phyloP scores from a whole-genome alignment of 306 rosid genomes.

The Fagus crenata region DNA sequence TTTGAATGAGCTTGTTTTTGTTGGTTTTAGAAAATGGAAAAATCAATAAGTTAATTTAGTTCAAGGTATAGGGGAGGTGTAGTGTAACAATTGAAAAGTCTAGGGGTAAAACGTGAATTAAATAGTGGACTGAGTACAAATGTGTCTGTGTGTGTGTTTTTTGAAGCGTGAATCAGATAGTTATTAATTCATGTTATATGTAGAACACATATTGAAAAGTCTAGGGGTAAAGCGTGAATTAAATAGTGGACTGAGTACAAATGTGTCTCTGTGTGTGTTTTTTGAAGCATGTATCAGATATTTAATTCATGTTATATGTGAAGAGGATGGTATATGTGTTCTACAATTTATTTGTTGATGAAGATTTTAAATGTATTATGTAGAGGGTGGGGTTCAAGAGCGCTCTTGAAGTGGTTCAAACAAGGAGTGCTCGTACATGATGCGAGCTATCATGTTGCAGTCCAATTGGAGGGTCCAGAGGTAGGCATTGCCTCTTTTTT shows the following conservation, averaged over 20 bases:
- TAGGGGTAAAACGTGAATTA: not conserved
- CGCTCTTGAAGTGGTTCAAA: conserved; percentile 67
- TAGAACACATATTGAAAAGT: too few relatives aligned
- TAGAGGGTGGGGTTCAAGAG: conserved; percentile 83
- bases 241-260: too few relatives aligned
- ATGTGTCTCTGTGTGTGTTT: not conserved
- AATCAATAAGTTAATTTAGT: too few relatives aligned
- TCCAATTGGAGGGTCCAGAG: conserved; percentile 90
- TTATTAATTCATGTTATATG: too few relatives aligned
- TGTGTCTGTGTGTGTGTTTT: not conserved
- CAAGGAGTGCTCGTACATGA: conserved; percentile 69
- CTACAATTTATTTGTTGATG: not conserved
- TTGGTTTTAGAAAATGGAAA: too few relatives aligned
- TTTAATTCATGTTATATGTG: not conserved
- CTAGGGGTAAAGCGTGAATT: too few relatives aligned
- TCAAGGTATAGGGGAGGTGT: too few relatives aligned
- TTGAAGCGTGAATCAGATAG: too few relatives aligned
- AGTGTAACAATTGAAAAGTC: not conserved
- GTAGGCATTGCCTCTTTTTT: conserved; percentile 34
- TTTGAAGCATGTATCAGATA: too few relatives aligned
- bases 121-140: conserved; percentile 4
- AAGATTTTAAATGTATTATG: conserved; percentile 18
- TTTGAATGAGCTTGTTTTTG: too few relatives aligned
- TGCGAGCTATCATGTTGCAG: conserved; percentile 67
- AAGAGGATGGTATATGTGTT: not conserved